Conservation (phyloP, 345 rosid species). For the Conringia planisiliqua region DNA sequence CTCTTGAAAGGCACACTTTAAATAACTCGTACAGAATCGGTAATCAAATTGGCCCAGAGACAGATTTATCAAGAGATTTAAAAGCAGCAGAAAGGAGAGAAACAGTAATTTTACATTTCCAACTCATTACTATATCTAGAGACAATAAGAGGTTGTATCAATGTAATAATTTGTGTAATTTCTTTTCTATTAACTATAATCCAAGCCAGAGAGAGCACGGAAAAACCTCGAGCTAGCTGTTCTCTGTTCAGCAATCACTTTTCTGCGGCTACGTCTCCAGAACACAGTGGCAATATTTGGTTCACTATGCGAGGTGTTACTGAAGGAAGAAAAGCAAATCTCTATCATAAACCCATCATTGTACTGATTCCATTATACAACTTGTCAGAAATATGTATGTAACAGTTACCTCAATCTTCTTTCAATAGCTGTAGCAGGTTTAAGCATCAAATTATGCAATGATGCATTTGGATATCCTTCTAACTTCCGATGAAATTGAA, state of each 20-base stretch:
- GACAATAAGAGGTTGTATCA: not conserved
- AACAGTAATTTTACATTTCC: not conserved
- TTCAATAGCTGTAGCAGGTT: constrained; percentile 50
- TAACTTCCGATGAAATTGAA: constrained; percentile 57
- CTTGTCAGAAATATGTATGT: not conserved
- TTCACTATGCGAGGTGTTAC: constrained; percentile 82
- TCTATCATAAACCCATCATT: not conserved
- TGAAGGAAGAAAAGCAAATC: constrained; percentile 20
- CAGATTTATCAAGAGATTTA: not conserved
- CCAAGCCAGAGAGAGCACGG: constrained; percentile 25
- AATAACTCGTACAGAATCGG: not conserved
- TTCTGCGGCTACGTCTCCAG: constrained; percentile 90
- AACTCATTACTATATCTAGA: not conserved
- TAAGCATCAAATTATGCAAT: constrained; percentile 63
- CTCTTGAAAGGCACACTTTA: not conserved
- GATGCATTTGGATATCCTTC: constrained; percentile 69
- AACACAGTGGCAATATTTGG: constrained; percentile 83
- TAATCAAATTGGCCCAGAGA: not conserved
- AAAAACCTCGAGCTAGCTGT: constrained; percentile 95
- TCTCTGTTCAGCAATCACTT: constrained; percentile 90
- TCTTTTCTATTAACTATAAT: not conserved
- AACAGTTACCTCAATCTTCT: constrained; percentile 60
- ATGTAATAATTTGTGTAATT: not conserved
- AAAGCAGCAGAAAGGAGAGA: not conserved
- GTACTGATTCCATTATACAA: constrained; percentile 12